Percentiles rank a stretch among this genome's conserved stretches.
Evolutionary conservation across 2,329 filamentous ascomycete genomes (phyloP).

Genomic region (Xylogone sp.): DNA sequence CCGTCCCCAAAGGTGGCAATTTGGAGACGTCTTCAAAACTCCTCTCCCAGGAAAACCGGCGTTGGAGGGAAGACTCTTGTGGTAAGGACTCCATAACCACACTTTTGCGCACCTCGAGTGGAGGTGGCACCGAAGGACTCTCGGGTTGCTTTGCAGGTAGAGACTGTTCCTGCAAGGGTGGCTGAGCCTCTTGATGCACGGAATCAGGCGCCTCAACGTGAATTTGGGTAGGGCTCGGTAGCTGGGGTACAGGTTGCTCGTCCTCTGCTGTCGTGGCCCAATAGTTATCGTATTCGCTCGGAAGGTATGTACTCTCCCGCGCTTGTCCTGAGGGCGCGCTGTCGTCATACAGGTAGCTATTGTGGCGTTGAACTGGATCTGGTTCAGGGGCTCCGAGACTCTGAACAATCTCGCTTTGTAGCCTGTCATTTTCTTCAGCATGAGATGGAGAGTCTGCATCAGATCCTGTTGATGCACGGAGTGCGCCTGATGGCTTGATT

Average conservation of each 20-base stretch:
- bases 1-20: neutral
- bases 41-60: slow-evolving; percentile 26
- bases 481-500: slow-evolving; percentile 5
- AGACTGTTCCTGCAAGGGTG: neutral
- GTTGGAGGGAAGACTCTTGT: slow-evolving; percentile 11
- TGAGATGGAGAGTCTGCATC: slow-evolving; percentile 16
- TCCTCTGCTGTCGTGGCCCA: slow-evolving; percentile 49
- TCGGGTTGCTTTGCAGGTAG: neutral
- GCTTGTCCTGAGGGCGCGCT: slow-evolving; percentile 10
- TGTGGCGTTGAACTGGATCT: slow-evolving; percentile 9
- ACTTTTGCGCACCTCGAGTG: slow-evolving; percentile 19
- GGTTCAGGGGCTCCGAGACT: slow-evolving; percentile 54
- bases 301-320: slow-evolving; percentile 60
- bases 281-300: slow-evolving; percentile 65
- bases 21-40: slow-evolving; percentile 15
- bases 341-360: slow-evolving; percentile 12
- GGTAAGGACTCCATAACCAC: slow-evolving; percentile 8
- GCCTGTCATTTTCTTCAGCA: slow-evolving; percentile 62
- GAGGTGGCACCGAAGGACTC: slow-evolving; percentile 12
- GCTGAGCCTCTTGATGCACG: neutral
- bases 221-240: neutral
- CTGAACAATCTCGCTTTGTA: slow-evolving; percentile 72
- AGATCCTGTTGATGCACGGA: slow-evolving; percentile 14
- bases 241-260: slow-evolving; percentile 4
- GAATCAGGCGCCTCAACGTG: slow-evolving; percentile 21